These are phyloP conservation scores for Aegilops bicornis DNA, from an alignment of 176 grass and related monocot genomes.

Conservation along the genomic window DNA sequence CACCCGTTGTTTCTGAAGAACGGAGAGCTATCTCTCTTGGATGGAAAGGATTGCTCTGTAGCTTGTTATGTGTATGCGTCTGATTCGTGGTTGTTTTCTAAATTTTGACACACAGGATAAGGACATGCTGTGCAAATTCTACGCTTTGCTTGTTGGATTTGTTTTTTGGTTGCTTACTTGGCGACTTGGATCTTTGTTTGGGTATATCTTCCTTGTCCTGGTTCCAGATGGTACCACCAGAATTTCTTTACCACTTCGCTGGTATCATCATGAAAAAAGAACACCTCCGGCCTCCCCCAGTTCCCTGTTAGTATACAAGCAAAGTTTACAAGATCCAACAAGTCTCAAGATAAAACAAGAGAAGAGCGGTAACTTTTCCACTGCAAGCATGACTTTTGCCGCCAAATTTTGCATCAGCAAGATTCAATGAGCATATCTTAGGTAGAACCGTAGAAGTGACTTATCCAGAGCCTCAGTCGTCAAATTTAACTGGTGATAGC, in stretches of 20 bases:
- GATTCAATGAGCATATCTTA: not conserved
- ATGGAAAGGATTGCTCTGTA: not conserved
- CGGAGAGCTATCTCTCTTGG: not conserved
- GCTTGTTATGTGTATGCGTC: not conserved
- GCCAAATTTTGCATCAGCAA: not conserved
- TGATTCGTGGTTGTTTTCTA: not conserved
- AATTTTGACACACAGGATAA: slow-evolving; percentile 40
- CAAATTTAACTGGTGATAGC: not conserved
- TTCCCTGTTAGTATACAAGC: no score
- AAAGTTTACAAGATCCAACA: no score
- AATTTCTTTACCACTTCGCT: slow-evolving; percentile 9
- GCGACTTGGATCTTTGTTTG: slow-evolving; percentile 3
- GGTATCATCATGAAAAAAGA: not conserved
- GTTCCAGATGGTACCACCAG: not conserved
- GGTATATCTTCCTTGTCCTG: not conserved
- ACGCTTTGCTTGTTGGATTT: slow-evolving; percentile 37
- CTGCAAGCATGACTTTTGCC: slow-evolving; percentile 1
- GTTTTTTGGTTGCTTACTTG: slow-evolving; percentile 29
- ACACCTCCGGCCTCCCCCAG: no score
- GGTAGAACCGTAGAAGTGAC: not conserved
- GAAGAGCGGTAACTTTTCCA: not conserved
- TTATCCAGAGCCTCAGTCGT: not conserved
- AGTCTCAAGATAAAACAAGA: no score
- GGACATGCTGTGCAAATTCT: slow-evolving; percentile 26
- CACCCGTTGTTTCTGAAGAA: not conserved